Percentiles rank a stretch among this genome's conserved stretches.
Evolutionary conservation across 768 basidiomycete species (phyloP).

Genomic region (Hypholoma sublateritium): DNA sequence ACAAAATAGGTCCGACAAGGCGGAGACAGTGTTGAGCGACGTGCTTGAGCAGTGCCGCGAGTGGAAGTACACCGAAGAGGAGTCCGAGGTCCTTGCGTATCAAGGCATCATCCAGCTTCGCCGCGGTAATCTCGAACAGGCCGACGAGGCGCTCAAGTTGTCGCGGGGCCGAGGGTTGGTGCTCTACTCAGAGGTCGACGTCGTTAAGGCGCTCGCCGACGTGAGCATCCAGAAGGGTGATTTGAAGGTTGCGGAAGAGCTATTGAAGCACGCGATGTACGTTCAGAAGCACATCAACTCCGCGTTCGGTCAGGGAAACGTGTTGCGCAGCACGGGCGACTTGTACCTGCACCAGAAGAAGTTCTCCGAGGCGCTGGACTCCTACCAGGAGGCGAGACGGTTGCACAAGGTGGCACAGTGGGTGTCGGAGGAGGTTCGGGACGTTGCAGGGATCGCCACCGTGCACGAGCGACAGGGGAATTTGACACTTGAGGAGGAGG

Average conservation of each 20-base stretch:
- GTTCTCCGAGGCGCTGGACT: background rate
- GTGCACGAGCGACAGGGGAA: background rate
- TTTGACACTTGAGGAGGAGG: background rate
- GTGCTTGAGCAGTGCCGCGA: background rate
- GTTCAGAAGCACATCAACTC: conserved; percentile 3
- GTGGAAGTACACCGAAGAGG: background rate
- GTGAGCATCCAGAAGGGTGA: background rate
- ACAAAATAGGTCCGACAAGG: background rate
- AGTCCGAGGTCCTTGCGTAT: background rate
- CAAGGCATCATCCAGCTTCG: conserved; percentile 4
- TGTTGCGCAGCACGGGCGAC: conserved; percentile 1
- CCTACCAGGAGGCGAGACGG: background rate
- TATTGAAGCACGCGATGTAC: background rate
- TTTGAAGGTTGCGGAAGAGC: background rate
- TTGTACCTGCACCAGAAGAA: background rate
- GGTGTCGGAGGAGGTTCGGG: background rate
- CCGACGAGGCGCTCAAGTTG: background rate
- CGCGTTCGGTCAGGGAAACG: conserved; percentile 1
- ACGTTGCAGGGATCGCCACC: background rate
- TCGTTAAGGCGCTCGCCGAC: background rate
- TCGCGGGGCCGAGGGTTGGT: background rate
- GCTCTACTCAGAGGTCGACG: conserved; percentile 1
- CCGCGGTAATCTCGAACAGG: background rate
- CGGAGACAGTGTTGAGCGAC: background rate
- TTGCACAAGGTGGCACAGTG: background rate